These are phyloP conservation scores for Chlamydomonas sp. DNA, from an alignment of 139 green algal genomes.

Conservation along the genomic window DNA sequence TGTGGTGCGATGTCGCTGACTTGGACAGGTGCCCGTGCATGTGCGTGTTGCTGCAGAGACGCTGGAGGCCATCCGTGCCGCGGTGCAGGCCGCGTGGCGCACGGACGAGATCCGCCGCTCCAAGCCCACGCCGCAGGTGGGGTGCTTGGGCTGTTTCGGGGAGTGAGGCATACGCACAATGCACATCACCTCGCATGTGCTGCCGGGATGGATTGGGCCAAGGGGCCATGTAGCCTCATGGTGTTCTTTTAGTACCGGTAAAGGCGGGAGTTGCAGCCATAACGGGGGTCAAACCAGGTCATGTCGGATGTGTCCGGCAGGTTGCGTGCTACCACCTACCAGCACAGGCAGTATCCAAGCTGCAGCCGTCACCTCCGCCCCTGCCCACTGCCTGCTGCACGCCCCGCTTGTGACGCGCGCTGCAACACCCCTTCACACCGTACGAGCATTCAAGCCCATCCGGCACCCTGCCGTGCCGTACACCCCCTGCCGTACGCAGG, in stretches of 20 bases:
- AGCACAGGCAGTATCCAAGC: too few species aligned
- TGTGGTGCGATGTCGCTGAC: background rate
- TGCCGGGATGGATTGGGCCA: too few species aligned
- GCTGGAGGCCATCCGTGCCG: constrained; percentile 77
- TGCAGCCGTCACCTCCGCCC: too few species aligned
- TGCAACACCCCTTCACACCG: background rate
- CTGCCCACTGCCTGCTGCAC: too few species aligned
- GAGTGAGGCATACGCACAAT: background rate
- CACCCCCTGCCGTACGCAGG: constrained; percentile 55
- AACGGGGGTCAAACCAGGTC: too few species aligned
- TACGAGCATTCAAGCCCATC: constrained; percentile 70
- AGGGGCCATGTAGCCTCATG: too few species aligned
- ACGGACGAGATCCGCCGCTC: constrained; percentile 96
- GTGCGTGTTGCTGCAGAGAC: constrained; percentile 13
- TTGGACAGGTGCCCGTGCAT: background rate
- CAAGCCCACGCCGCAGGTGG: constrained; percentile 88
- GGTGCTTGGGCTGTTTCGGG: background rate
- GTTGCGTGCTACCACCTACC: too few species aligned
- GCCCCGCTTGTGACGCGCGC: too few species aligned
- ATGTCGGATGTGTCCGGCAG: too few species aligned
- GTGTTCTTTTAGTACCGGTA: too few species aligned
- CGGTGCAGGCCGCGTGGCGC: constrained; percentile 89
- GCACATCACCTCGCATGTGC: too few species aligned
- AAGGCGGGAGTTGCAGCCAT: too few species aligned
- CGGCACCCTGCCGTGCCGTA: constrained; percentile 61